Conservation (phyloP, 2,329 filamentous ascomycete genomes). For the Aspergillus sojae region DNA sequence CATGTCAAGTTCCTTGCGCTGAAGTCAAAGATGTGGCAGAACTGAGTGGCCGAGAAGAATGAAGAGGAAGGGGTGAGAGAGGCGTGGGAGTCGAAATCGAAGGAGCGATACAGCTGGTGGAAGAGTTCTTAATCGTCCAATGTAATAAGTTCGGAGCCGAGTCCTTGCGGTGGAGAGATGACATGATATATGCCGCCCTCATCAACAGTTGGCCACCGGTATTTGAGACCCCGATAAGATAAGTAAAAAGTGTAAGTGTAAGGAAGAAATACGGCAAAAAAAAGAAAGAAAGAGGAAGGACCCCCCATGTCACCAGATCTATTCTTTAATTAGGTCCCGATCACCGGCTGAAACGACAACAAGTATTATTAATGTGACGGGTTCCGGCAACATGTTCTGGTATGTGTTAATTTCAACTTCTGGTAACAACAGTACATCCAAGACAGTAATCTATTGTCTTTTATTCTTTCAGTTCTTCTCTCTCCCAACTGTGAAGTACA, state of each 20-base stretch:
- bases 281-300: background rate
- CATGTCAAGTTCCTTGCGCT: slow-evolving; percentile 27
- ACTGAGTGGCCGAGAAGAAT: background rate
- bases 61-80: slow-evolving; percentile 8
- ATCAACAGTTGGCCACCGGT: slow-evolving; percentile 9
- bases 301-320: slow-evolving; percentile 2
- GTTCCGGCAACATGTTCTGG: background rate
- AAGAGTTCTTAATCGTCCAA: background rate
- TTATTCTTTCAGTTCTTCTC: slow-evolving; percentile 8
- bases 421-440: background rate
- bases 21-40: background rate
- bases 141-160: slow-evolving; percentile 15
- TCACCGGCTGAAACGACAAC: background rate
- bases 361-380: background rate
- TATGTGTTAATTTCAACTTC: background rate
- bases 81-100: slow-evolving; percentile 4
- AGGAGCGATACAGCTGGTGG: background rate
- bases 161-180: slow-evolving; percentile 22
- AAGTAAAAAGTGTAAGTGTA: background rate
- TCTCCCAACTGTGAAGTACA: background rate
- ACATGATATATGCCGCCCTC: slow-evolving; percentile 12
- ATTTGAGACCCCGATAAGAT: slow-evolving; percentile 2
- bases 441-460: slow-evolving; percentile 6
- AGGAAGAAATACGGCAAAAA: background rate
- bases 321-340: background rate